Evolutionary conservation across 192 early-diverging fungal species (phyloP), one percentile per base, ranked within the genome.

Genomic region (Podochytrium sp.): DNA sequence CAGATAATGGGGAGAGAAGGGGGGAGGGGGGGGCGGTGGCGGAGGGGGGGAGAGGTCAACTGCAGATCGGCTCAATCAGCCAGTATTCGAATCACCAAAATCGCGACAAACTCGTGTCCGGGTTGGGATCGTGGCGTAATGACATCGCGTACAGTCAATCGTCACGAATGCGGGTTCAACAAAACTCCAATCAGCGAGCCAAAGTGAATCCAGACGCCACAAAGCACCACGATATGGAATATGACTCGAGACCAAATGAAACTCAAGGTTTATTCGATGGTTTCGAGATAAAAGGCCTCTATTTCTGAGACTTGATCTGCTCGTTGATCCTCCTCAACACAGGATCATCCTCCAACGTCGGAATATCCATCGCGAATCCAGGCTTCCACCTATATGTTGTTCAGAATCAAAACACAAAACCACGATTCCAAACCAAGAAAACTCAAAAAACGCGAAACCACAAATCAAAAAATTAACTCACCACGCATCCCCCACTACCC

Each of bases 161-260:
- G 5, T 4, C 20, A 6, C 38, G 12, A 43, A 20, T 47, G 16
- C 47, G 40, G 12, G 14, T 65, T 40, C 25, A 7, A 20, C 16
- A 43, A 65, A 62, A 3, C 6, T 6, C 5, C 6, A 30, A 62
- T 34, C 34, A 30, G 6, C 16, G 25, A 18, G 38, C 16, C 7
- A 62, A 62, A 62, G 3, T 39, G 37, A 39, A 62, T 38, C 16
- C 27, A 56, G n/a, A n/a, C n/a, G n/a, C n/a, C n/a, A n/a, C n/a
- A n/a, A n/a, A n/a, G n/a, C n/a, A n/a, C n/a, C n/a, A n/a, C n/a
- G n/a, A n/a, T n/a, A n/a, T n/a, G n/a, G n/a, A n/a, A n/a, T n/a
- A n/a, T n/a, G n/a, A n/a, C n/a, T n/a, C n/a, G n/a, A n/a, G n/a
- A n/a, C n/a, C n/a, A n/a, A n/a, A n/a, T n/a, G n/a, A n/a, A n/a